Conservation (phyloP, 371 early-diverging fungal genomes). For the Chytridium lagenaria region DNA sequence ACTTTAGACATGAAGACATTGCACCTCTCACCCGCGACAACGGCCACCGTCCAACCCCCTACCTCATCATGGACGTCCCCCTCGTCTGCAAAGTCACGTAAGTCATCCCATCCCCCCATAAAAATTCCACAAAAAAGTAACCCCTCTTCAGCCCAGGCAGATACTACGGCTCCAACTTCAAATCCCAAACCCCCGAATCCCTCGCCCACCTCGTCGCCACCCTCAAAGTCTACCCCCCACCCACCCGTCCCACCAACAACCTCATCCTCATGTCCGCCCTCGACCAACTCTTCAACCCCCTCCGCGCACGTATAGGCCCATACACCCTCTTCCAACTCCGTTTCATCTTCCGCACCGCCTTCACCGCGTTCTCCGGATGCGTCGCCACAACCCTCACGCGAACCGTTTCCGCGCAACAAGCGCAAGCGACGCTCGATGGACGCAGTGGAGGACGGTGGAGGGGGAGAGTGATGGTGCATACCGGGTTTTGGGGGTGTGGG, state of each 20-base stretch:
- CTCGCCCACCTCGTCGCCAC: neutral
- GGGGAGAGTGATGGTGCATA: conserved; percentile 26
- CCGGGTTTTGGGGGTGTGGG: conserved; percentile 37
- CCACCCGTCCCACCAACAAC: conserved; percentile 20
- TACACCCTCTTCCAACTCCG: conserved; percentile 34
- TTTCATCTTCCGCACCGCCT: conserved; percentile 35
- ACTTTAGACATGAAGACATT: conserved; percentile 23
- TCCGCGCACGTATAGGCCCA: conserved; percentile 21
- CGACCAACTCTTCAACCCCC: conserved; percentile 31
- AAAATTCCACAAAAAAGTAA: neutral
- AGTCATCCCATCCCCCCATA: neutral
- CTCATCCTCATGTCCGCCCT: conserved; percentile 32
- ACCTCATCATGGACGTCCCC: conserved; percentile 28
- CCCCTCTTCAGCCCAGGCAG: neutral
- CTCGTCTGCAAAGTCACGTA: conserved; percentile 9
- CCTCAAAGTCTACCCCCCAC: neutral
- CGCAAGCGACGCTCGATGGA: conserved; percentile 14
- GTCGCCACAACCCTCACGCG: conserved; percentile 15
- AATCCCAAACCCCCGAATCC: neutral
- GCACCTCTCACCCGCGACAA: conserved; percentile 20
- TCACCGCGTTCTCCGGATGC: conserved; percentile 34
- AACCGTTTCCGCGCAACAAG: conserved; percentile 1
- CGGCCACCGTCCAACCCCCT: conserved; percentile 23
- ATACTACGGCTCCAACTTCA: neutral
- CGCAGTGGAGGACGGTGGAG: neutral